Base-by-base conservation (phyloP, 2,329 filamentous ascomycete species). In the Pseudocercospora macadamiae region DNA sequence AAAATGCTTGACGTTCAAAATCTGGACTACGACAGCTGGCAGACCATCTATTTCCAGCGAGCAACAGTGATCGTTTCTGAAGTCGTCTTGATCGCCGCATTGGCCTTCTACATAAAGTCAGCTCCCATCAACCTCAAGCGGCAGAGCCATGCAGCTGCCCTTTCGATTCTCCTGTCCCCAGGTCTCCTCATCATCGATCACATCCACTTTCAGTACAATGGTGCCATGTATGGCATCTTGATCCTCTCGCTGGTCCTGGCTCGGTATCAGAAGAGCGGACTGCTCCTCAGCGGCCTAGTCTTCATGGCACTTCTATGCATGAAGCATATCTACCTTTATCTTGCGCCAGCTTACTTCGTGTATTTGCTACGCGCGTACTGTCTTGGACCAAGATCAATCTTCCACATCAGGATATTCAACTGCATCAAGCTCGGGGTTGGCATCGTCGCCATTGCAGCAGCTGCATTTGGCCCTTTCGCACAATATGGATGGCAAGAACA, bases 131-230 rank as follows among this genome's bases (percentile, higher is more conserved):
- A 76, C 6, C 84, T 85, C n/a, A 92, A 87, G 71, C 86, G 86
- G 44, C 86, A 90, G 48, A 89, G 92, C 9, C 92, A 97, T 71
- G 91, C 90, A 21, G 90, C 89, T 47, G 92, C 93, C 21, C 82
- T 97, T 56, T 97, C 93, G 1, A 87, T 99, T 59, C 80, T 97
- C 3, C 84, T 97, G 10, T 97, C 93, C 0, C 95, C 95, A 0
- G 95, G 93, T 1, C 84, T 99, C 32, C 82, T 99, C 60, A 96
- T 99, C 73, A 97, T 99, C 74, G 95, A 99, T 72, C 95, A 99
- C 74, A 93, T 97, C 64, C 93, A 97, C 75, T 99, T 99, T 75
- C 95, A 99, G 80, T 99, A 99, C 80, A 99, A 99, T 79, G 93
- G 95, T 37, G 92, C 93, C 77, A 86, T 99, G 77, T 99, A 97